Percentiles rank a stretch among this genome's conserved stretches.
These are phyloP conservation scores for Mallotus japonicus DNA, from an alignment of 441 rosid species.

Conservation along the genomic window DNA sequence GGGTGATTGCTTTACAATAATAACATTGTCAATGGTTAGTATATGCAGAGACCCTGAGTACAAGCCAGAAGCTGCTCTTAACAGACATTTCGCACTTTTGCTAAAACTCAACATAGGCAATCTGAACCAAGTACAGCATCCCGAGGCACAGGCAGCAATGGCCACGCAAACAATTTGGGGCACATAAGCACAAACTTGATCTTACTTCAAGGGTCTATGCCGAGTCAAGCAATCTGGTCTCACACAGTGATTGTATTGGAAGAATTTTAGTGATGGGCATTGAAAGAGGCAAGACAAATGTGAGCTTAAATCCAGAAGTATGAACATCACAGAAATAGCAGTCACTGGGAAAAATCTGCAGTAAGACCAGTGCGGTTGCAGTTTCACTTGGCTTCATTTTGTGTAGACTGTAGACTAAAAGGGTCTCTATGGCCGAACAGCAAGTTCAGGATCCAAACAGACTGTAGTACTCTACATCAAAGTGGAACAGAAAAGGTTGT, in stretches of 20 bases:
- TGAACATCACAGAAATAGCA: constrained; percentile 15
- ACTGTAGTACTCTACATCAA: constrained; percentile 16
- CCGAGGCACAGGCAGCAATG: neutral
- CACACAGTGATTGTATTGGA: constrained; percentile 7
- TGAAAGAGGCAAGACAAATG: constrained; percentile 6
- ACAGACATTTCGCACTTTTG: neutral
- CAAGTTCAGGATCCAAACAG: constrained; percentile 17
- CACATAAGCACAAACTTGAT: neutral
- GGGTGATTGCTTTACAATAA: constrained; percentile 14
- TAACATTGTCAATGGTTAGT: constrained; percentile 19
- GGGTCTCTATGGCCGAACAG: neutral
- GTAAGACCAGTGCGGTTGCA: neutral
- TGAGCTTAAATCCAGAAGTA: constrained; percentile 9
- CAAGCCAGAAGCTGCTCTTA: constrained; percentile 16
- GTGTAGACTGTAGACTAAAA: neutral
- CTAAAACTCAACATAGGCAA: neutral
- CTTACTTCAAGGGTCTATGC: neutral
- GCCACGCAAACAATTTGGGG: constrained; percentile 1
- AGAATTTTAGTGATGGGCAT: constrained; percentile 2
- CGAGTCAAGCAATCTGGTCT: constrained; percentile 10
- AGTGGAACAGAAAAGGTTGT: constrained; percentile 2
- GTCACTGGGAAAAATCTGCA: constrained; percentile 25
- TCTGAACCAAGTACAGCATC: neutral
- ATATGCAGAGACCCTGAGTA: constrained; percentile 8
- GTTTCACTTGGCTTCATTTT: constrained; percentile 18